Evolutionary conservation across 2,329 filamentous ascomycete genomes (phyloP).

Genomic region (Xylaria sp.): DNA sequence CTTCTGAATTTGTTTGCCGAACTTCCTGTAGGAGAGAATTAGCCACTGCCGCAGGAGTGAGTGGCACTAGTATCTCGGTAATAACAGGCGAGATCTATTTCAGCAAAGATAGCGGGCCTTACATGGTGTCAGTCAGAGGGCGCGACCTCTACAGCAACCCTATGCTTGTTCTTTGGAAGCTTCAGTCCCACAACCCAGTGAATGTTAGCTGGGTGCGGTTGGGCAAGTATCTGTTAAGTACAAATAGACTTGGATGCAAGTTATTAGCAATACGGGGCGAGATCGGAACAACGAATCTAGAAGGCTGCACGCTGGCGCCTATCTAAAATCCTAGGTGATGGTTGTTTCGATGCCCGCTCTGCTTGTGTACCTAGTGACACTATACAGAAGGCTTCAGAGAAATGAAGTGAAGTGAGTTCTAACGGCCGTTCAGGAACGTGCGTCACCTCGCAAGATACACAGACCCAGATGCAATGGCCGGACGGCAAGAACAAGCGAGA

Average conservation of each 20-base stretch:
- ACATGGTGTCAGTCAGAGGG: slow-evolving; percentile 40
- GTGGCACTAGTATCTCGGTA: not conserved
- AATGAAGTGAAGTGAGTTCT: not conserved
- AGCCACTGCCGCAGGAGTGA: not conserved
- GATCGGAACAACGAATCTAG: slow-evolving; percentile 8
- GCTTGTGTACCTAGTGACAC: slow-evolving; percentile 24
- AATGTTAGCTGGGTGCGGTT: not conserved
- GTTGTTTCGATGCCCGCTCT: slow-evolving; percentile 16
- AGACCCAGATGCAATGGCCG: not conserved
- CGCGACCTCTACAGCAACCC: slow-evolving; percentile 8
- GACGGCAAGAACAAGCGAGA: not conserved
- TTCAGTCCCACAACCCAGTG: not conserved
- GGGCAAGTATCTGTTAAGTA: slow-evolving; percentile 24
- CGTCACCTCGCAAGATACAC: not conserved
- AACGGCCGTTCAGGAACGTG: not conserved
- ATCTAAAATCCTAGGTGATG: slow-evolving; percentile 18
- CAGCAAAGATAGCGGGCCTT: slow-evolving; percentile 5
- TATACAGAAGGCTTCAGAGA: not conserved
- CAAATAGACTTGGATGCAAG: slow-evolving; percentile 28
- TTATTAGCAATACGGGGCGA: slow-evolving; percentile 22
- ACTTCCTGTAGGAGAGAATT: slow-evolving; percentile 75
- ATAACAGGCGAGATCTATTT: slow-evolving; percentile 5
- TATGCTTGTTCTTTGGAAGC: not conserved
- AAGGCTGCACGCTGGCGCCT: slow-evolving; percentile 30
- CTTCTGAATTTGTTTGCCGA: slow-evolving; percentile 99